Evolutionary conservation across 192 early-diverging fungal genomes (phyloP).

Genomic region (Podila verticillata): DNA sequence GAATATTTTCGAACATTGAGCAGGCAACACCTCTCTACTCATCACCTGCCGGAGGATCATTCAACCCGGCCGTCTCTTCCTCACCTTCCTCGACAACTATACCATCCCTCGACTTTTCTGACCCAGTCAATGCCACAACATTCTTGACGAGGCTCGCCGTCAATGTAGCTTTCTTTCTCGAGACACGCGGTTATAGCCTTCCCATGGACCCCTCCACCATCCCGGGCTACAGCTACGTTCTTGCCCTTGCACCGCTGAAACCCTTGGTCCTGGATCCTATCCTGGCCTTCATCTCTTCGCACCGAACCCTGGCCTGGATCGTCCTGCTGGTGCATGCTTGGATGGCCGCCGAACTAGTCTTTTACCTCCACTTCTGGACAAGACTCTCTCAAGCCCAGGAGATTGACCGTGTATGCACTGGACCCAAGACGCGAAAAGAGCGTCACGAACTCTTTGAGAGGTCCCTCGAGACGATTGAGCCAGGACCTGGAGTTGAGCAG

Average conservation of each 20-base stretch:
- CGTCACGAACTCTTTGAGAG: conserved; percentile 31
- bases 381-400: conserved; percentile 10
- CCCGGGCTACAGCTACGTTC: conserved; percentile 19
- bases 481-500: conserved; percentile 13
- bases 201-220: conserved; percentile 4
- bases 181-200: conserved; percentile 3
- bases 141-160: neutral
- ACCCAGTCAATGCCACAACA: neutral
- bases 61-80: neutral
- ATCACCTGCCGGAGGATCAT: neutral
- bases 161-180: conserved; percentile 12
- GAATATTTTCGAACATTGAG: neutral
- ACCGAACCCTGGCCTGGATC: conserved; percentile 20
- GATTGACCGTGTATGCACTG: conserved; percentile 23
- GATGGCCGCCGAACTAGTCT: conserved; percentile 35
- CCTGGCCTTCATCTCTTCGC: conserved; percentile 23
- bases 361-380: conserved; percentile 35
- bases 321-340: conserved; percentile 22
- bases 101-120: neutral
- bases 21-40: neutral
- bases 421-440: conserved; percentile 11
- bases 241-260: conserved; percentile 15
- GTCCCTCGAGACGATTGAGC: conserved; percentile 26
- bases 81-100: neutral
- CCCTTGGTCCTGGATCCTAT: conserved; percentile 1